Evolutionary conservation across 805 yeast genomes (phyloP), one percentile per base, ranked within the genome.

Genomic region (Clavispora carvajalis): DNA sequence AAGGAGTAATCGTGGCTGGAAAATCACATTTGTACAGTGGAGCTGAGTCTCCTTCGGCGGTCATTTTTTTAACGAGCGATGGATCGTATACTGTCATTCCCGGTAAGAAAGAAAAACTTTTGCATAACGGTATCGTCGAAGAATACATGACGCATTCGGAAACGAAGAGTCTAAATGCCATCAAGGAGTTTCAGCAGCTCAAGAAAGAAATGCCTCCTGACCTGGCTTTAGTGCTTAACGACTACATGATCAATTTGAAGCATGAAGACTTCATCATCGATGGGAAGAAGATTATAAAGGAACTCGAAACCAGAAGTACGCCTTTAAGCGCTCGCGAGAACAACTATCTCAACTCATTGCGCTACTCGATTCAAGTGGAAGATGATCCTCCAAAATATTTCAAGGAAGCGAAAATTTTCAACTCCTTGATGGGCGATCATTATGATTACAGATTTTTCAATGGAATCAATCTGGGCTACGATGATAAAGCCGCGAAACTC

Each of bases 361-460:
- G 23, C 21, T 43, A 44, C 39, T 44, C 54, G 4, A 21, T 46
- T 22, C 35, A 25, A 8, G 36, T 31, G 15, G 31, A 36, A 15
- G 3, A 37, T 10, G 29, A 42, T n/a, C 58, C 69, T 0, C 58
- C 59, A 11, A 68, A 71, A 40, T 67, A 65, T 48, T 73, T 73
- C 44, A 57, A 60, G 38, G 78, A 74, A 51, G 72, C 77, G 4
- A 41, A 55, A 19, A 40, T 55, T 13, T 23, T 40, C 15, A 48
- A 53, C 13, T 43, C 55, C 13, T 3, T 21, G 16, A 3, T 38
- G 25, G 61, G 61, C 3, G 59, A 57, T 41, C 62, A 58, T 40
- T 57, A 58, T 44, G 62, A 58, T 34, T 55, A 58, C 60, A 44
- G 62, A 5, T 58, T 58, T 29, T 58, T 57, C 45, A 43, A 38